Conservation (phyloP, 768 basidiomycete genomes). For the Rhodotorula kratochvilovae region DNA sequence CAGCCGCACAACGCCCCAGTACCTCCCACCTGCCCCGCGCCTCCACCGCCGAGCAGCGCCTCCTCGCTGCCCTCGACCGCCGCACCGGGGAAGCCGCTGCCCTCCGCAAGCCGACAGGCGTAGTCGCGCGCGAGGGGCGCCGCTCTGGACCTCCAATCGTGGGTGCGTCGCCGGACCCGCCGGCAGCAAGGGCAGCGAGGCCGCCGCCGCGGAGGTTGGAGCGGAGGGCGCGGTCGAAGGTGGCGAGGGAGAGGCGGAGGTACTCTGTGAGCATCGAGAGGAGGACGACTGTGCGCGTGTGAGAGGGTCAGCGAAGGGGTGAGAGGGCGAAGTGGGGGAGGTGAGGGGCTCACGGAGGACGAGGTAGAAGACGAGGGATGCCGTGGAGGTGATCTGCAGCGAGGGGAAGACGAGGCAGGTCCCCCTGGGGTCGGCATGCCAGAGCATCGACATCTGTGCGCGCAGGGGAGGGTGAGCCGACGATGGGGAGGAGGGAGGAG, state of each 20-base stretch:
- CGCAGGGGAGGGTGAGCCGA: too few relatives aligned
- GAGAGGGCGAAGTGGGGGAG: not conserved
- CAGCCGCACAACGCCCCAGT: conserved; percentile 15
- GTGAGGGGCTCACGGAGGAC: not conserved
- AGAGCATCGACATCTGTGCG: conserved; percentile 30
- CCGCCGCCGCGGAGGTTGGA: conserved; percentile 21
- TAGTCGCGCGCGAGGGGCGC: not conserved
- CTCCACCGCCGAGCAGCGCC: conserved; percentile 2
- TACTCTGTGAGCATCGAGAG: conserved; percentile 23
- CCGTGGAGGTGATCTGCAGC: conserved; percentile 18
- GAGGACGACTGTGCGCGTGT: conserved; percentile 1
- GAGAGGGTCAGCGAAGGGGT: not conserved
- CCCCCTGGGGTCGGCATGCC: conserved; percentile 16
- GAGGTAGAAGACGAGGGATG: conserved; percentile 6
- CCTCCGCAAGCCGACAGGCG: conserved; percentile 8
- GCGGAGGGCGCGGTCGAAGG: conserved; percentile 30
- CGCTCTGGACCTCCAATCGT: too few relatives aligned
- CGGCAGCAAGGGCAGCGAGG: not conserved
- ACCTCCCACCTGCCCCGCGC: not conserved
- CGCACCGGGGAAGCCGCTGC: conserved; percentile 12
- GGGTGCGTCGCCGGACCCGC: not conserved
- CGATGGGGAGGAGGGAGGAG: not conserved
- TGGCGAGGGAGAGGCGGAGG: conserved; percentile 14
- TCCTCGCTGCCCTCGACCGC: conserved; percentile 10
- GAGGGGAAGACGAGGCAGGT: conserved; percentile 26